phyloP scores from a whole-genome alignment of 1,139 yeast genomes.

The Suhomyces ambrosiae region DNA sequence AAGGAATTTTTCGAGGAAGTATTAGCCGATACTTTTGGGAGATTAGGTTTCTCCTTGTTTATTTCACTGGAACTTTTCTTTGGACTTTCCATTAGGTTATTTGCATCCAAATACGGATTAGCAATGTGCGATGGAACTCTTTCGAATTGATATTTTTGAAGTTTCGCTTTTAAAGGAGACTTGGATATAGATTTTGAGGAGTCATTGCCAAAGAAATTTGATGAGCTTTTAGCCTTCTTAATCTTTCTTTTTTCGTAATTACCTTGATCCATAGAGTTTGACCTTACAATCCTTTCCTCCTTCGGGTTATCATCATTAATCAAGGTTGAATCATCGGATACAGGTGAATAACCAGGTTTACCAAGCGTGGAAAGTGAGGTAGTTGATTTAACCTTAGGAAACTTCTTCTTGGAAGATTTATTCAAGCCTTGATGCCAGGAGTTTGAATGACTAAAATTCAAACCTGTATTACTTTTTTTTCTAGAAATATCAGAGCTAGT shows the following conservation, averaged over 20 bases:
- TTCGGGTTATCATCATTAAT: conserved; percentile 17
- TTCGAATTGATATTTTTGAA: conserved; percentile 26
- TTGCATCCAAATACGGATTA: conserved; percentile 30
- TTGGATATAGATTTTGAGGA: conserved; percentile 7
- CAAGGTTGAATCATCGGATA: conserved; percentile 15
- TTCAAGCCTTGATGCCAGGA: conserved; percentile 3
- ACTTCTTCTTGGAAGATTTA: conserved; percentile 9
- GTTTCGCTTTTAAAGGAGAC: conserved; percentile 7
- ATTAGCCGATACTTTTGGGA: conserved; percentile 36
- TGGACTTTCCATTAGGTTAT: neutral
- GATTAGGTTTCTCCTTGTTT: conserved; percentile 31
- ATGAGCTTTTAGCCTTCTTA: conserved; percentile 41
- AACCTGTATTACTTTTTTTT: conserved; percentile 9
- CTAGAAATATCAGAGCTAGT: conserved; percentile 6
- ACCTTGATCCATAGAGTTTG: conserved; percentile 2
- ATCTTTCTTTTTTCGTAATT: conserved; percentile 15
- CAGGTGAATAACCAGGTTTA: conserved; percentile 1
- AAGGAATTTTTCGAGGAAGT: conserved; percentile 37
- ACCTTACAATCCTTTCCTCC: neutral
- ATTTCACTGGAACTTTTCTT: neutral
- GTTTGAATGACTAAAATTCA: conserved; percentile 4
- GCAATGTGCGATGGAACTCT: conserved; percentile 25
- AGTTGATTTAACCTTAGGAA: conserved; percentile 31
- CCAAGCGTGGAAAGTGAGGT: conserved; percentile 30
- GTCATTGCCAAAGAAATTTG: conserved; percentile 26